A percentile compares a stretch with the other conserved stretches of the same genome.
Evolutionary conservation across 2,329 filamentous ascomycete genomes (phyloP).

Genomic region (Cladosporium oxysporum): DNA sequence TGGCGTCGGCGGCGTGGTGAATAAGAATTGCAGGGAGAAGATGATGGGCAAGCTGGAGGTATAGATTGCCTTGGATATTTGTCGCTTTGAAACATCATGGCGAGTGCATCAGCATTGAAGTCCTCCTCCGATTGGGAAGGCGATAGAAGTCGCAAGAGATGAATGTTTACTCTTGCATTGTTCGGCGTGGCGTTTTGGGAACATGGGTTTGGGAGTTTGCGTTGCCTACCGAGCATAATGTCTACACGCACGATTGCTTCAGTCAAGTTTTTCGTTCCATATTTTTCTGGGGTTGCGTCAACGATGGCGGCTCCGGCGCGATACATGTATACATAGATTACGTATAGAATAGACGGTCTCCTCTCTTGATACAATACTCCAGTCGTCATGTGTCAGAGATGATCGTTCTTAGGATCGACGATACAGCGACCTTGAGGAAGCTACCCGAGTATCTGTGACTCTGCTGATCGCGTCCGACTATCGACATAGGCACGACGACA

Average conservation of each 20-base stretch:
- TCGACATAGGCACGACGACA: neutral
- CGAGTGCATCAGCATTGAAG: neutral
- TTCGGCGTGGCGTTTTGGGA: conserved; percentile 4
- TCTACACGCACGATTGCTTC: conserved; percentile 9
- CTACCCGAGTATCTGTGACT: neutral
- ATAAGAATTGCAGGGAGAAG: conserved; percentile 66
- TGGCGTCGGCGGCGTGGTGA: conserved; percentile 84
- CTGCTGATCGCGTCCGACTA: neutral
- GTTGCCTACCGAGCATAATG: neutral
- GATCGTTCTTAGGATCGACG: neutral
- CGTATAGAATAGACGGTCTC: conserved; percentile 1
- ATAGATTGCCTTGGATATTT: neutral
- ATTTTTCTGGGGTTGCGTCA: neutral
- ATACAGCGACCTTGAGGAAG: neutral
- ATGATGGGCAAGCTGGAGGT: conserved; percentile 65
- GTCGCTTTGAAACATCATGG: neutral
- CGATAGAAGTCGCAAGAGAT: neutral
- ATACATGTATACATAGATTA: conserved; percentile 1
- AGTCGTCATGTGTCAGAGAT: neutral
- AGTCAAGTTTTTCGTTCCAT: neutral
- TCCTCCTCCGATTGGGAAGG: neutral
- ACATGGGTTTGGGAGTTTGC: neutral
- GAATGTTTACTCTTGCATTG: neutral
- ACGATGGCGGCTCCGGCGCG: neutral
- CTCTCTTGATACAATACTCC: neutral